These are phyloP conservation scores for Monosporascus cannonballus DNA, from an alignment of 2,329 filamentous ascomycete species.

Conservation along the genomic window DNA sequence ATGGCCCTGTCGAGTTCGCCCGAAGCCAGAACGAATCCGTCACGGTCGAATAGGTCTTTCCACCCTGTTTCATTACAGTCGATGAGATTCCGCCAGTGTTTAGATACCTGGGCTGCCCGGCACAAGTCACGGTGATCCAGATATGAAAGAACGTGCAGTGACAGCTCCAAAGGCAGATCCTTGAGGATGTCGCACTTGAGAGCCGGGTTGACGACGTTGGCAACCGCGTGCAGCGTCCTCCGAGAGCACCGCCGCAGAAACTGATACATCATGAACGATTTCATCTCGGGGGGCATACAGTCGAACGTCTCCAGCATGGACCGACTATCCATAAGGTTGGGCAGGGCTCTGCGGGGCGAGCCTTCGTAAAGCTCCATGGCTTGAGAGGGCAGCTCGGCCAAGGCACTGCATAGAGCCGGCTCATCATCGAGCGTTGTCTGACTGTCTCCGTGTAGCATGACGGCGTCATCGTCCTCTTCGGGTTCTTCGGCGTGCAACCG, in stretches of 20 bases:
- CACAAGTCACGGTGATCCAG: constrained; percentile 83
- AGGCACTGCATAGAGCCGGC: constrained; percentile 13
- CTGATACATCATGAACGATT: constrained; percentile 96
- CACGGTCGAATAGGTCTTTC: constrained; percentile 84
- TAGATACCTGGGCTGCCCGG: constrained; percentile 86
- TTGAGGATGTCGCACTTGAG: constrained; percentile 90
- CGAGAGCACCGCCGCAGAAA: constrained; percentile 82
- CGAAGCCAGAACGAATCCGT: constrained; percentile 71
- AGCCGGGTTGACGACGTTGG: constrained; percentile 85
- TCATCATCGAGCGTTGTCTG: constrained; percentile 35
- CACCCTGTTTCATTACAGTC: constrained; percentile 93
- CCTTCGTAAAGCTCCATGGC: constrained; percentile 20
- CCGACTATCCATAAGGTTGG: constrained; percentile 69
- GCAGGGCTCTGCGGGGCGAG: constrained; percentile 18
- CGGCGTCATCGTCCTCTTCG: constrained; percentile 36
- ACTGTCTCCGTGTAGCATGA: constrained; percentile 32
- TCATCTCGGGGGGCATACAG: constrained; percentile 82
- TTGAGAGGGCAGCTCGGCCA: constrained; percentile 17
- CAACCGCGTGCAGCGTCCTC: constrained; percentile 82
- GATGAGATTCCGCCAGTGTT: constrained; percentile 84
- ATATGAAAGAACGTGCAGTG: constrained; percentile 80
- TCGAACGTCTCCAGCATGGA: constrained; percentile 86
- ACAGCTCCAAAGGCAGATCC: constrained; percentile 78
- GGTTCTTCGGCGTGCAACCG: constrained; percentile 37
- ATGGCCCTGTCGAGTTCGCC: constrained; percentile 85